Evolutionary conservation across 1,284 basidiomycete species (phyloP), one percentile per base, ranked within the genome.

Genomic region (Ceratobasidium sp.): DNA sequence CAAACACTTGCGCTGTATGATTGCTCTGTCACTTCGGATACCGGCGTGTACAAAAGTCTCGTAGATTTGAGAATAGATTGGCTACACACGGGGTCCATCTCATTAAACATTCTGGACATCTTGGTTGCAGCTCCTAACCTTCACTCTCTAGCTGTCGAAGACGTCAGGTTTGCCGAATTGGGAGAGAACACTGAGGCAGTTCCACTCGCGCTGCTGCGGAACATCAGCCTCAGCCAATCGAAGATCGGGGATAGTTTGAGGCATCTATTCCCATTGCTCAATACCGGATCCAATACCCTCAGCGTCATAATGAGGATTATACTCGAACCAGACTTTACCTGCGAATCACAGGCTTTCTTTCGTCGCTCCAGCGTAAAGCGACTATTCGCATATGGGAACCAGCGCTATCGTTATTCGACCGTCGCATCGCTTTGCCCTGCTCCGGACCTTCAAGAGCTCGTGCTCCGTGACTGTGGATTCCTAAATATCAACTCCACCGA

Each of bases 381-480:
- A 42, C 3, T 64, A 10, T 64, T 64, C 20, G 12, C 40, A 40
- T 64, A n/a, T n/a, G 61, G 61, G n/a, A 40, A 42, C 12, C 40
- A 42, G 10, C 39, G 61, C 18, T 64, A 64, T 42, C 61, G 23
- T 18, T 23, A 42, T 42, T 23, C n/a, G 9, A 39, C 20, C 33
- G 40, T 64, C 18, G 40, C 40, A 10, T 64, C 40, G 9, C 12
- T 42, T 10, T 64, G 61, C 20, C 61, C 61, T 44, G 40, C 61
- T n/a, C 40, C 39, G 13, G 40, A 64, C 13, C 61, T 64, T 23
- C 61, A 64, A 44, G 61, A 64, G 18, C n/a, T 64, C 18, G 40
- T 44, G 7, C 33, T 64, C 40, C 61, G 61, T 15, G 61, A 64
- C 40, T 64, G 61, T 64, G n/a, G n/a, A 20, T 20, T 64, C 40